Percentiles rank a stretch among this genome's conserved stretches.
Evolutionary conservation across 345 rosid species (phyloP).

Genomic region (Salix caprea): DNA sequence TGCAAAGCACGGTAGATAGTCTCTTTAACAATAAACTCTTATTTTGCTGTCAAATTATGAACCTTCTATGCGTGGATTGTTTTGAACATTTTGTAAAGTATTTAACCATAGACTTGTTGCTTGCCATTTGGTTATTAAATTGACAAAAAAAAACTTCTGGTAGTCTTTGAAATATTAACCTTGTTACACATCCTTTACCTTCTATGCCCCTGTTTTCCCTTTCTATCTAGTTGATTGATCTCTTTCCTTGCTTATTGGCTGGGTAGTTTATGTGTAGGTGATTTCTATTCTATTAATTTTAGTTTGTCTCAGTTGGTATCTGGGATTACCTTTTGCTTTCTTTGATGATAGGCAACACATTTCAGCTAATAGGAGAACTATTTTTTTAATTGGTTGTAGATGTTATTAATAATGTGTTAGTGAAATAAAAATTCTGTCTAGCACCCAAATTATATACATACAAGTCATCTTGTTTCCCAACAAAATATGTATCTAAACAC

Average conservation of each 20-base stretch:
- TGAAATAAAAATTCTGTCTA: too few species aligned
- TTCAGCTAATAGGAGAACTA: neutral
- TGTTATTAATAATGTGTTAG: neutral
- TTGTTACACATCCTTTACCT: too few species aligned
- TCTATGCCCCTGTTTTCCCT: too few species aligned
- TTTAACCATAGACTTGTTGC: neutral
- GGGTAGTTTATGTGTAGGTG: neutral
- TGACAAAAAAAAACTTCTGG: too few species aligned
- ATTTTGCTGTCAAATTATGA: neutral
- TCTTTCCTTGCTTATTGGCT: neutral
- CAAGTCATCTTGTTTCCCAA: too few species aligned
- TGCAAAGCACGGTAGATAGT: slow-evolving; percentile 74
- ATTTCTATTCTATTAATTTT: neutral
- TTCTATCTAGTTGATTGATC: too few species aligned
- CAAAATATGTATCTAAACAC: too few species aligned
- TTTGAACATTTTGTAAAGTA: neutral
- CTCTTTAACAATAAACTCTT: slow-evolving; percentile 8
- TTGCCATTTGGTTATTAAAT: too few species aligned
- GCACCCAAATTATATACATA: too few species aligned
- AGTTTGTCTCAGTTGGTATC: neutral
- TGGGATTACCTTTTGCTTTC: neutral
- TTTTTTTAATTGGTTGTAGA: neutral
- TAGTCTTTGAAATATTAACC: too few species aligned
- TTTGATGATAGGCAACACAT: neutral
- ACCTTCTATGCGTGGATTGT: neutral